Evolutionary conservation across 305 asterid genomes (phyloP), one percentile per base, ranked within the genome.

Genomic region (Andrographis paniculata): DNA sequence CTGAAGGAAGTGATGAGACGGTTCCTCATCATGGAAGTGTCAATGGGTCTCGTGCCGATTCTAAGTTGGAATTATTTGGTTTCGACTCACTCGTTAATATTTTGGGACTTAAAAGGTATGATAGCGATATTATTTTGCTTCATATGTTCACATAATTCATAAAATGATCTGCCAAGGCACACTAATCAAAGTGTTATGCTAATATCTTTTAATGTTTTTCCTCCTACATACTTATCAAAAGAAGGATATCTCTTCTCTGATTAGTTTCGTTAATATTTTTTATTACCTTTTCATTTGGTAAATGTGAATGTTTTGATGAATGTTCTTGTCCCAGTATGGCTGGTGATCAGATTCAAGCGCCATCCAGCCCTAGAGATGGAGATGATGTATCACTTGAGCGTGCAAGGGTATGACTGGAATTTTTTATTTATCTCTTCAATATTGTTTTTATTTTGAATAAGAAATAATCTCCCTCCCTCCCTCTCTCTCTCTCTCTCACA

Each of bases 21-120:
- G 17, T 66, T 20, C 68, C 85, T 38, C 62, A 68, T 48, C 86
- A 74, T 65, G 83, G 42, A 57, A 73, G 61, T 48, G 64, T 56
- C 53, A 81, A 75, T 59, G 87, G 80, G 53, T 50, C 81, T 47
- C 86, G 69, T 43, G 56, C 39, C 19, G 92, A 82, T 56, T 89
- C 98, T 58, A 85, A 82, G 72, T 70, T 89, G 87, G 98, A 83
- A 74, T 67, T 89, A 60, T 89, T 89, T 78, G 96, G 96, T 56
- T 82, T 89, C 60, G 97, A 89, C 62, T 89, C 98, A 18, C 95
- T 89, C 12, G 98, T 89, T 52, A 86, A 85, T 65, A 89, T 85
- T 58, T 72, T 85, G 66, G 98, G 98, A 62, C 98, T 89, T 59
- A 89, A 83, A 72, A 85, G 94, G 98, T 89, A 75, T 50, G 5